These are phyloP conservation scores for Lenzites betulinus DNA, from an alignment of 768 basidiomycete genomes.

Conservation along the genomic window DNA sequence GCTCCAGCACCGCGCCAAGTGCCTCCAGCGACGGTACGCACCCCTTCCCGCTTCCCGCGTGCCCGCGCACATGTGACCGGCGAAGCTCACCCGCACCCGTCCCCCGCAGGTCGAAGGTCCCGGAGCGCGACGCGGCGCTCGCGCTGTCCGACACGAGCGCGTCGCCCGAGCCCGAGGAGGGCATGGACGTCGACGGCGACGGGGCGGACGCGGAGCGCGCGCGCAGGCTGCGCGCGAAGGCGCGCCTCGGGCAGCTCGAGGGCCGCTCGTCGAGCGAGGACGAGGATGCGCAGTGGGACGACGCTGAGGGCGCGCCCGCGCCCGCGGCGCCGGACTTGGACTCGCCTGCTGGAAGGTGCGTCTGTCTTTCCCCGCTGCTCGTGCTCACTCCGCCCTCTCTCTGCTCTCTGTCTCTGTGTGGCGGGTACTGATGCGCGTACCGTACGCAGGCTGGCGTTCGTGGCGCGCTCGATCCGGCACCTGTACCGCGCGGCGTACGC, in stretches of 20 bases:
- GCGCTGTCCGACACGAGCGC: slow-evolving; percentile 32
- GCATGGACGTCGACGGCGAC: slow-evolving; percentile 19
- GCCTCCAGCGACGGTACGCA: slow-evolving; percentile 71
- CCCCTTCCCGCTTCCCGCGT: too few species aligned
- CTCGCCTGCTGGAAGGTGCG: slow-evolving; percentile 61
- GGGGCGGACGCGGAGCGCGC: slow-evolving; percentile 22
- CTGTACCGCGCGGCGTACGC: slow-evolving; percentile 73
- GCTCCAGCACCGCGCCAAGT: slow-evolving; percentile 77
- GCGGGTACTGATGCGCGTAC: too few species aligned
- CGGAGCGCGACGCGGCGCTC: slow-evolving; percentile 51
- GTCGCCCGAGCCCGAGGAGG: slow-evolving; percentile 42
- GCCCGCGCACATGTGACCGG: too few species aligned
- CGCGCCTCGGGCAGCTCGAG: slow-evolving; percentile 21
- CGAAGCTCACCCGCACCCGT: slow-evolving; percentile 12
- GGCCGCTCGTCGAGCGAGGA: slow-evolving; percentile 21
- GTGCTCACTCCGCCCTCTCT: too few species aligned
- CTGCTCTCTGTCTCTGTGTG: too few species aligned
- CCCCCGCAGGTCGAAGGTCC: slow-evolving; percentile 56
- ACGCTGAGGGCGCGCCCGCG: slow-evolving; percentile 25
- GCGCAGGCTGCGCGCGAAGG: slow-evolving; percentile 25
- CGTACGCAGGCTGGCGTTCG: slow-evolving; percentile 56
- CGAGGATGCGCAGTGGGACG: slow-evolving; percentile 27
- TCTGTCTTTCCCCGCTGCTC: slow-evolving; percentile 16
- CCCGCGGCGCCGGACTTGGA: slow-evolving; percentile 50
- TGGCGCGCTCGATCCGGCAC: slow-evolving; percentile 59